Evolutionary conservation across 805 yeast species (phyloP).

Genomic region (Candida silvicultrix): DNA sequence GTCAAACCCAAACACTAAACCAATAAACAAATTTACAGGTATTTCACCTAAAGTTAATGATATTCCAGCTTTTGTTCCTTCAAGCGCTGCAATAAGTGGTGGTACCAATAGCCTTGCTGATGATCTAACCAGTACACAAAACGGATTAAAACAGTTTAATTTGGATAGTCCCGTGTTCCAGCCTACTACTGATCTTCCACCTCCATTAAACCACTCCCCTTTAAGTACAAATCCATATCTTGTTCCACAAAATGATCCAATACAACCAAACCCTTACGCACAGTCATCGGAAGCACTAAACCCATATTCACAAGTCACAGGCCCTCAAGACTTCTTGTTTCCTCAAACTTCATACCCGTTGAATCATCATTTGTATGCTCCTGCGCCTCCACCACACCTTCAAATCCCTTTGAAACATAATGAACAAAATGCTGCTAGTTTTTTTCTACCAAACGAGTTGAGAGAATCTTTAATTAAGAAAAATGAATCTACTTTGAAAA

Average conservation of each 20-base stretch:
- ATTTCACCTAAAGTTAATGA: constrained; percentile 33
- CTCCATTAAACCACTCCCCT: constrained; percentile 4
- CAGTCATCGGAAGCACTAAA: not conserved
- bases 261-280: not conserved
- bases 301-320: not conserved
- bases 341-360: constrained; percentile 38
- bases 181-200: constrained; percentile 6
- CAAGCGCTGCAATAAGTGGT: constrained; percentile 1
- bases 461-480: constrained; percentile 66
- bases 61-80: constrained; percentile 24
- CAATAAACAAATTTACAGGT: constrained; percentile 22
- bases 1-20: constrained; percentile 6
- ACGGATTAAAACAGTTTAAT: constrained; percentile 29
- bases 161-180: constrained; percentile 29
- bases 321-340: constrained; percentile 12
- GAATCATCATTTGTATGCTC: constrained; percentile 86
- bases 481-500: constrained; percentile 76
- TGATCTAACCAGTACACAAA: constrained; percentile 10
- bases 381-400: constrained; percentile 75
- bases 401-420: constrained; percentile 56
- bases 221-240: constrained; percentile 14
- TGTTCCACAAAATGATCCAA: constrained; percentile 5
- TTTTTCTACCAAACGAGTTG: constrained; percentile 68
- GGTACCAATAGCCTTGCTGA: too few species aligned
- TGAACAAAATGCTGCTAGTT: constrained; percentile 59